A percentile compares a stretch with the other conserved stretches of the same genome.
Conservation (phyloP, 768 basidiomycete genomes). For the Suillus bovinus region DNA sequence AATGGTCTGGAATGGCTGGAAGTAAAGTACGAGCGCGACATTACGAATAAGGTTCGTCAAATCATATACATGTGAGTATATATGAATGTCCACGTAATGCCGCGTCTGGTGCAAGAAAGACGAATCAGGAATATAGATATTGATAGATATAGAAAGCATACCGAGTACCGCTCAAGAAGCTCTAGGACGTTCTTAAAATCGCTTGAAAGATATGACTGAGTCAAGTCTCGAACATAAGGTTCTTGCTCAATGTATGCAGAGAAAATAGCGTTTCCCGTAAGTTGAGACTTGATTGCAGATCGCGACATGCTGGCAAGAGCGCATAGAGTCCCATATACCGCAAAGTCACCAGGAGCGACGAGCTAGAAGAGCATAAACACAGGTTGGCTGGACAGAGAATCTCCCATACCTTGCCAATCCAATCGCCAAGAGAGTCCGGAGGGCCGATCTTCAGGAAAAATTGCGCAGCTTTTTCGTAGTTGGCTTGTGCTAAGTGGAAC, state of each 20-base stretch:
- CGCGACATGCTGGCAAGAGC: constrained; percentile 79
- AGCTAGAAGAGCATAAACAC: constrained; percentile 44
- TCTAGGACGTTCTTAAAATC: constrained; percentile 84
- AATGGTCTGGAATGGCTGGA: constrained; percentile 87
- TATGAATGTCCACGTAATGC: constrained; percentile 77
- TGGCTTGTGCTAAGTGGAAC: constrained; percentile 66
- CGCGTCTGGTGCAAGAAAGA: constrained; percentile 53
- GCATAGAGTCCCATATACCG: constrained; percentile 83
- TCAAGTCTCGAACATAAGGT: constrained; percentile 81
- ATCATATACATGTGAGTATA: constrained; percentile 63
- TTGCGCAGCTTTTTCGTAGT: constrained; percentile 80
- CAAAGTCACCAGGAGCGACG: constrained; percentile 80
- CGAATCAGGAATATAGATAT: background rate
- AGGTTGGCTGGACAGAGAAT: background rate
- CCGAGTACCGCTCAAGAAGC: constrained; percentile 71
- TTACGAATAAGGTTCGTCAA: constrained; percentile 72
- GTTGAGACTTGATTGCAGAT: constrained; percentile 61
- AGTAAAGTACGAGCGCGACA: constrained; percentile 82
- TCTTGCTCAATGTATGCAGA: constrained; percentile 82
- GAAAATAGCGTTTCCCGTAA: constrained; percentile 72
- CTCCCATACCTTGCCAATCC: constrained; percentile 64
- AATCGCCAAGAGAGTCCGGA: constrained; percentile 68
- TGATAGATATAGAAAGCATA: constrained; percentile 30
- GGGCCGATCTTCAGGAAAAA: constrained; percentile 70
- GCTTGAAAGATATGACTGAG: constrained; percentile 84